phyloP scores from a whole-genome alignment of 371 early-diverging fungal species.

The Mortierella sp. region DNA sequence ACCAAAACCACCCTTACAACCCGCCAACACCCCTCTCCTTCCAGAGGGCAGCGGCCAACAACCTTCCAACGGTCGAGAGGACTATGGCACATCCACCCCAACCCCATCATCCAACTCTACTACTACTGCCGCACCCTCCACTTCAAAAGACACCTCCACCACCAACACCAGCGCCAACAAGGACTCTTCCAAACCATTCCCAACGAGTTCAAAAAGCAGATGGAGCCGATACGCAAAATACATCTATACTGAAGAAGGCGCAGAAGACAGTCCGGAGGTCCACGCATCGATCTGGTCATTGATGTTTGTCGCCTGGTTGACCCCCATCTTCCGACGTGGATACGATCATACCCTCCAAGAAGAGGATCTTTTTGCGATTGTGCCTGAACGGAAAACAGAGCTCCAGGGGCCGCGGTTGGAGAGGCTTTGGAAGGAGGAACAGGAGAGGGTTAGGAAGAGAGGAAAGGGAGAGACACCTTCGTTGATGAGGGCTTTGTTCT shows the following conservation, averaged over 20 bases:
- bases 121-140: not conserved
- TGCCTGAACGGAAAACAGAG: constrained; percentile 33
- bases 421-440: constrained; percentile 35
- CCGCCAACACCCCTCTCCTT: not conserved
- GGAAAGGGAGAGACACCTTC: constrained; percentile 23
- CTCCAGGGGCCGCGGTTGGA: constrained; percentile 25
- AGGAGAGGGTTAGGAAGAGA: constrained; percentile 3
- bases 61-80: not conserved
- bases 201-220: not conserved
- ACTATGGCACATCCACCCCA: not conserved
- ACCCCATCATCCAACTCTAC: not conserved
- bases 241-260: not conserved
- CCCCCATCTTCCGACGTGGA: constrained; percentile 49
- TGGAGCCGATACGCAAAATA: not conserved
- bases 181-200: not conserved
- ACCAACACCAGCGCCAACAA: not conserved
- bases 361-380: constrained; percentile 52
- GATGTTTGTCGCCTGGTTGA: constrained; percentile 46
- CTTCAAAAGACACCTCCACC: not conserved
- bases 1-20: not conserved
- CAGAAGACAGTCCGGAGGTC: constrained; percentile 35
- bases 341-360: constrained; percentile 59
- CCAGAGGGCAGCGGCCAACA: not conserved
- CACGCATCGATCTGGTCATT: constrained; percentile 37
- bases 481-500: constrained; percentile 20